Evolutionary conservation across 2,329 filamentous ascomycete genomes (phyloP).

Genomic region (Penicillium sp.): DNA sequence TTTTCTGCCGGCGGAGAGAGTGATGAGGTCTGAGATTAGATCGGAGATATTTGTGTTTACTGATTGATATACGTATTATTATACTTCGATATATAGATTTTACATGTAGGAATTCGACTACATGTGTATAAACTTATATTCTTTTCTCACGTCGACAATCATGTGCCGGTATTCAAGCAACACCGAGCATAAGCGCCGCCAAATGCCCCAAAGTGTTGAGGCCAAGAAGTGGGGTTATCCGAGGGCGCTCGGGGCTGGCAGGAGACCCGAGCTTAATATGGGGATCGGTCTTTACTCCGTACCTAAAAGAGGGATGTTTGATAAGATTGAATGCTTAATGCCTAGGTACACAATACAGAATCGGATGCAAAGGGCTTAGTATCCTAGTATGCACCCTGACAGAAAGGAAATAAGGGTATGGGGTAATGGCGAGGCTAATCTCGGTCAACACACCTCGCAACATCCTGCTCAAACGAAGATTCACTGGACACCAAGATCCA

Average conservation of each 20-base stretch:
- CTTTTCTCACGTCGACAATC: background rate
- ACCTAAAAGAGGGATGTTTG: background rate
- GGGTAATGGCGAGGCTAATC: background rate
- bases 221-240: constrained; percentile 20
- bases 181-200: constrained; percentile 7
- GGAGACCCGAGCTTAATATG: background rate
- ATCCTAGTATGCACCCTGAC: background rate
- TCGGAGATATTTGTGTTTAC: background rate
- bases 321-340: constrained; percentile 12
- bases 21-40: constrained; percentile 1
- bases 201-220: constrained; percentile 9
- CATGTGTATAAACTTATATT: background rate
- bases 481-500: background rate
- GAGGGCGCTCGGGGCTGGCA: constrained; percentile 7
- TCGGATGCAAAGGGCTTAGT: background rate
- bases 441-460: background rate
- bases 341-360: constrained; percentile 24
- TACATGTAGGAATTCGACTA: background rate
- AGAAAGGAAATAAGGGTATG: background rate
- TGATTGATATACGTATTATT: too few relatives aligned
- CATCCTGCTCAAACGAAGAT: background rate
- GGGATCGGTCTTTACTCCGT: background rate
- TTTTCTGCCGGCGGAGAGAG: constrained; percentile 11
- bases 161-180: constrained; percentile 8
- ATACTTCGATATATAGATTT: background rate